Base-by-base conservation (phyloP, 768 basidiomycete genomes). In the Lentinus tigrinus region DNA sequence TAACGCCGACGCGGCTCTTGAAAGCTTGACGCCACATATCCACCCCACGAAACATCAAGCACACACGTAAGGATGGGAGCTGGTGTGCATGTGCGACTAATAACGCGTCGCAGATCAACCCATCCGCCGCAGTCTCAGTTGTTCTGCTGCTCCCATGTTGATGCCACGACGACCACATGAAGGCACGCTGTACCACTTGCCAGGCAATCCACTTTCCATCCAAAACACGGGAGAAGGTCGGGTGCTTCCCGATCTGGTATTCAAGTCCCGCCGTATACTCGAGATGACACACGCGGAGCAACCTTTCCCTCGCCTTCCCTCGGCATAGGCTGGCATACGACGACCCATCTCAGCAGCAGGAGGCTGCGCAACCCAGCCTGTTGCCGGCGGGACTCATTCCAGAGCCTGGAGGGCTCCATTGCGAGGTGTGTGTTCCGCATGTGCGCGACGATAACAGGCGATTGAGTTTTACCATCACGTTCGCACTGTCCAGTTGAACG, bases 61-160 rank as follows among this genome's bases (percentile, higher is more conserved):
- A 19, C 19, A 16, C 9, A 19, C 39, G 39, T 17, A 40, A 40
- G 9, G 39, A 40, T 16, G 14, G 17, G 16, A 40, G 19, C 31
- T 31, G 31, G 31, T 31, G 31, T 11, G 7, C 31, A 31, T 31
- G 39, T 8, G 16, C 39, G 14, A 16, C 10, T 16, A 5, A 40
- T 40, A 19, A 17, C 19, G 9, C 39, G 39, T 19, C 21, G 21
- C 21, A 19, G 43, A 24, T 23, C 13, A 9, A 11, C 23, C 21
- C 21, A 46, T 46, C 43, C 21, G 10, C 16, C 52, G 58, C 58
- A 59, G 58, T 59, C 58, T 54, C 24, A 54, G 52, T 59, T 54
- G 47, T 7, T 21, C 37, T 51, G 21, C 16, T 9, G 48, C 56
- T 31, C 31, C 31, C 31, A 11, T 31, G 40, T 42, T 39, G 36